Conservation (phyloP, 441 rosid species). For the Erysimum cheiri region DNA sequence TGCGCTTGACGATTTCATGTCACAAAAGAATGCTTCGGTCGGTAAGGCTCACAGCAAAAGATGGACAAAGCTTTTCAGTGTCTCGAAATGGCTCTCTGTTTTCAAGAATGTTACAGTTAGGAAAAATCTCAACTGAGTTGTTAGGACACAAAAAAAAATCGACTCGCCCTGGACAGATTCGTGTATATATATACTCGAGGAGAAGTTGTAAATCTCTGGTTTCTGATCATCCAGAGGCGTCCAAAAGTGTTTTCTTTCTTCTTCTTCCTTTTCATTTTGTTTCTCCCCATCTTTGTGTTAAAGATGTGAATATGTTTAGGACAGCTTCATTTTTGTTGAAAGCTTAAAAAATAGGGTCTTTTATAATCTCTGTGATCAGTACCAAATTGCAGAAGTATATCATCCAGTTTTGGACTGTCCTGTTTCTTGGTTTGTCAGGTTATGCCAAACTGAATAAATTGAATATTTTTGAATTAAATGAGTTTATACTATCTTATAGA, state of each 20-base stretch:
- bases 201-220: constrained; percentile 25
- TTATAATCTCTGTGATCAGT: constrained; percentile 6
- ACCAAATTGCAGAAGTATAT: not conserved
- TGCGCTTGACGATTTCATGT: constrained; percentile 58
- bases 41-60: constrained; percentile 57
- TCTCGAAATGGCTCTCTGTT: constrained; percentile 78
- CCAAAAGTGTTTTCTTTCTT: constrained; percentile 15
- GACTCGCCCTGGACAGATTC: constrained; percentile 44
- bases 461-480: not conserved
- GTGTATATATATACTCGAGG: constrained; percentile 20
- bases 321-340: constrained; percentile 40
- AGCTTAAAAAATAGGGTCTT: constrained; percentile 15
- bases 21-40: constrained; percentile 40
- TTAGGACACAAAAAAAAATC: not conserved
- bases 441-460: constrained; percentile 2
- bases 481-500: not conserved
- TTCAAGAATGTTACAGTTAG: constrained; percentile 60
- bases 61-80: constrained; percentile 86
- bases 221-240: constrained; percentile 40
- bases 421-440: constrained; percentile 14
- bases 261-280: not conserved
- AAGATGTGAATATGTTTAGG: constrained; percentile 39
- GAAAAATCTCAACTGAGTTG: constrained; percentile 44
- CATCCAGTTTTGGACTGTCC: constrained; percentile 14
- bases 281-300: constrained; percentile 36